Evolutionary conservation across 495 filamentous ascomycete genomes (phyloP).

Genomic region (Platismatia glauca): DNA sequence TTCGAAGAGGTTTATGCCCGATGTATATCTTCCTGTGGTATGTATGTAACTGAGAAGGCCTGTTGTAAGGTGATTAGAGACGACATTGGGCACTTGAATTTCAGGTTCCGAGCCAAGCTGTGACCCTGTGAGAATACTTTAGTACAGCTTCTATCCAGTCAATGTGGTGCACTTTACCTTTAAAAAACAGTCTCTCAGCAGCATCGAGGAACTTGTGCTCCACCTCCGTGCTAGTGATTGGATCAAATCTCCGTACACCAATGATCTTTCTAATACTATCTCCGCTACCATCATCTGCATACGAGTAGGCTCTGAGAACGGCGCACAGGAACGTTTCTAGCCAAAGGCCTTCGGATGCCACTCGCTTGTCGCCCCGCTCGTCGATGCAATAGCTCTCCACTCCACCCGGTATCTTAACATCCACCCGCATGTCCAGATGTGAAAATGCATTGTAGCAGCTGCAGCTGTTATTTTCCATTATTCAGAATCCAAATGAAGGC

Average conservation of each 20-base stretch:
- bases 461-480: slow-evolving; percentile 13
- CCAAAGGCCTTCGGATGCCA: slow-evolving; percentile 88
- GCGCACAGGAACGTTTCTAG: slow-evolving; percentile 94
- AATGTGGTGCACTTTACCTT: slow-evolving; percentile 45
- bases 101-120: slow-evolving; percentile 94
- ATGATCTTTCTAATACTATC: slow-evolving; percentile 90
- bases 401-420: slow-evolving; percentile 89
- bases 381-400: slow-evolving; percentile 96
- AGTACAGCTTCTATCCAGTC: slow-evolving; percentile 13
- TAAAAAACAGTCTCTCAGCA: slow-evolving; percentile 89
- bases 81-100: slow-evolving; percentile 92
- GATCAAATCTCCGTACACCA: slow-evolving; percentile 90
- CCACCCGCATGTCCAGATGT: slow-evolving; percentile 93
- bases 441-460: slow-evolving; percentile 99
- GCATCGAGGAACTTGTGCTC: slow-evolving; percentile 95
- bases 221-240: slow-evolving; percentile 91
- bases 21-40: slow-evolving; percentile 89
- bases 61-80: slow-evolving; percentile 89
- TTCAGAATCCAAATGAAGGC: slow-evolving; percentile 14
- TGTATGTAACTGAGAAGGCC: slow-evolving; percentile 95
- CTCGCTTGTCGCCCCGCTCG: slow-evolving; percentile 86
- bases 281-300: slow-evolving; percentile 88
- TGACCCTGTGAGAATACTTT: slow-evolving; percentile 52
- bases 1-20: slow-evolving; percentile 95
- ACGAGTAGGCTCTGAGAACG: slow-evolving; percentile 86